Evolutionary conservation across 2,329 filamentous ascomycete genomes (phyloP), one percentile per base, ranked within the genome.

Genomic region (Fusarium zealandicum): DNA sequence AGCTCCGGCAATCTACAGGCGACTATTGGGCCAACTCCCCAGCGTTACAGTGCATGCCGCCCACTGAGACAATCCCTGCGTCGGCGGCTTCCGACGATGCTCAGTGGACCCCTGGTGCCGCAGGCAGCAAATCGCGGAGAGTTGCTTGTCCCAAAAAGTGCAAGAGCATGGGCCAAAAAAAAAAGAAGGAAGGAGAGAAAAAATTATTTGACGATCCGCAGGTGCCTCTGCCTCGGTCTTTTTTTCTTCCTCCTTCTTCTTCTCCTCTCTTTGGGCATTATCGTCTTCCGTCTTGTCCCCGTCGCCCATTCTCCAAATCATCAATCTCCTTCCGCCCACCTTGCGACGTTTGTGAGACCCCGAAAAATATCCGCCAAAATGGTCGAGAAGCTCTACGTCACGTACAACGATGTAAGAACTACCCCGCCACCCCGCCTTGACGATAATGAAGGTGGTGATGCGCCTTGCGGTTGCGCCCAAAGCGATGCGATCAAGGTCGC

Each of bases 311-410:
- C 37, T 31, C 31, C 22, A n/a, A 36, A 27, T 25, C 16, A 11
- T 27, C 5, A 14, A 37, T 32, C 10, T 43, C 39, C 41, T n/a
- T 31, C 13, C 28, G 9, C 36, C n/a, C 32, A 11, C 32, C 14
- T 40, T 18, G 50, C 58, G 52, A 57, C 60, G 59, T 22, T 48
- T 43, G 25, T 47, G 39, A 61, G 57, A 59, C 46, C 41, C 37
- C 27, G 33, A 30, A 27, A 40, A 52, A 54, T 54, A 51, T 48
- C 55, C 62, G 59, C 69, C 76, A 88, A 79, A 56, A 93, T 93
- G 89, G 84, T 90, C 64, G 82, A 93, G 76, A 96, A 96, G 75
- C 76, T 92, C 74, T 96, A 93, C 79, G 87, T 95, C 73, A 95
- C 90, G 67, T 96, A 96, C 78, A 96, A 96, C 75, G 86, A 95